Evolutionary conservation across 441 rosid species (phyloP).

Genomic region (Gossypium trilobum): DNA sequence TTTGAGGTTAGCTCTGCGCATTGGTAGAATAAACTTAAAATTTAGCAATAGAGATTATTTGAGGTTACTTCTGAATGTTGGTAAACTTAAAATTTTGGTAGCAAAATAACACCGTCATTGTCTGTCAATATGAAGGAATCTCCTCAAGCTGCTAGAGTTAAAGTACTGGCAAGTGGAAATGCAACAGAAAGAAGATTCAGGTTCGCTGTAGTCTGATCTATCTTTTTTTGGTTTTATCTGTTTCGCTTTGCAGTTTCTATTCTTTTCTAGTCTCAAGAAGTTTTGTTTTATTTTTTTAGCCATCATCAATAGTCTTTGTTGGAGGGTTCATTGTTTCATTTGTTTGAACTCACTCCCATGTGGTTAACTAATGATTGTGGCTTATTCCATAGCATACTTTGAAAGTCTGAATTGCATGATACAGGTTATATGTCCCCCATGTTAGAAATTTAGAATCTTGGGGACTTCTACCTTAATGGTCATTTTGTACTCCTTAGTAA

Average conservation of each 20-base stretch:
- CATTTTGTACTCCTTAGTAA: neutral
- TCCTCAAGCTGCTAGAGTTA: conserved; percentile 92
- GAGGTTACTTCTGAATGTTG: neutral
- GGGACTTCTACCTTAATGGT: no score
- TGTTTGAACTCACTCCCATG: neutral
- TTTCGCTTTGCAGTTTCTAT: neutral
- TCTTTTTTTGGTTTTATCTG: neutral
- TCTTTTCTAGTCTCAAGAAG: neutral
- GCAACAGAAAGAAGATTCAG: conserved; percentile 92
- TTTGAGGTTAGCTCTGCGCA: neutral
- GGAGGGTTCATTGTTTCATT: conserved; percentile 4
- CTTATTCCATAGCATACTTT: neutral
- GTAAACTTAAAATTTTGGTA: neutral
- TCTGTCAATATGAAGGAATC: conserved; percentile 59
- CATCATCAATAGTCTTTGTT: neutral
- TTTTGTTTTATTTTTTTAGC: neutral
- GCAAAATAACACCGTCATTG: conserved; percentile 11
- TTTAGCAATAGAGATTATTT: neutral
- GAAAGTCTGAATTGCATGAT: neutral
- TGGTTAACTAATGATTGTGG: neutral
- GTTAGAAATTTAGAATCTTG: neutral
- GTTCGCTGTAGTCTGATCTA: conserved; percentile 26
- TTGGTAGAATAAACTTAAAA: neutral
- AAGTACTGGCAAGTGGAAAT: conserved; percentile 75
- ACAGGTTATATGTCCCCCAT: neutral